Evolutionary conservation across 768 basidiomycete genomes (phyloP).

Genomic region (Mycena rebaudengoi): DNA sequence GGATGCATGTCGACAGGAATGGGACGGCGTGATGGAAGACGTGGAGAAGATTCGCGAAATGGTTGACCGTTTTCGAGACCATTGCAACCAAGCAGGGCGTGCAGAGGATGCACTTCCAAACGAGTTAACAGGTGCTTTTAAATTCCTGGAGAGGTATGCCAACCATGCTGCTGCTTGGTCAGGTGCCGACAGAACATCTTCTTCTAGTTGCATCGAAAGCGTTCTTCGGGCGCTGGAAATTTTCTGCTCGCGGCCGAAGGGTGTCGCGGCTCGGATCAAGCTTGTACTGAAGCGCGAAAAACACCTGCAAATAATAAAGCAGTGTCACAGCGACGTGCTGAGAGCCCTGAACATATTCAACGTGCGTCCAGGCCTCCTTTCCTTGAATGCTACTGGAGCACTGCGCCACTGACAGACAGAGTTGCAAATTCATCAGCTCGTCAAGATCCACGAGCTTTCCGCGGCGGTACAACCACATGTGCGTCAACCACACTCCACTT

Average conservation of each 20-base stretch:
- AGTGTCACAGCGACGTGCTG: background rate
- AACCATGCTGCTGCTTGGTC: background rate
- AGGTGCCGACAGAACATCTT: background rate
- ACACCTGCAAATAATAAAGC: background rate
- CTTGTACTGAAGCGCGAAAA: background rate
- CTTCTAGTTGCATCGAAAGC: background rate
- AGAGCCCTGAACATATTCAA: background rate
- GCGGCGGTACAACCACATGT: background rate
- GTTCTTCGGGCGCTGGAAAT: background rate
- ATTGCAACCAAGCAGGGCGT: background rate
- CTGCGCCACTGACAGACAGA: background rate
- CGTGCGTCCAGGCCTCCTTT: background rate
- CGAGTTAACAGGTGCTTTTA: background rate
- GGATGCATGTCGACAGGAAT: background rate
- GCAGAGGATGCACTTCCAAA: background rate
- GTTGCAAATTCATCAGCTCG: background rate
- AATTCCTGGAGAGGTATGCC: background rate
- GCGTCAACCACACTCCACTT: background rate
- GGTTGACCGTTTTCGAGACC: background rate
- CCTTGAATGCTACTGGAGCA: background rate
- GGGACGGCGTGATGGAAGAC: background rate
- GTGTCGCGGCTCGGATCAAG: background rate
- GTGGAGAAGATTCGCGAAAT: background rate
- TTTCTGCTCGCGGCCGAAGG: background rate
- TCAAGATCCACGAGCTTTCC: background rate